Percentiles rank a stretch among this genome's conserved stretches.
phyloP scores from a whole-genome alignment of 345 rosid genomes.

The Salix koriyanagi region DNA sequence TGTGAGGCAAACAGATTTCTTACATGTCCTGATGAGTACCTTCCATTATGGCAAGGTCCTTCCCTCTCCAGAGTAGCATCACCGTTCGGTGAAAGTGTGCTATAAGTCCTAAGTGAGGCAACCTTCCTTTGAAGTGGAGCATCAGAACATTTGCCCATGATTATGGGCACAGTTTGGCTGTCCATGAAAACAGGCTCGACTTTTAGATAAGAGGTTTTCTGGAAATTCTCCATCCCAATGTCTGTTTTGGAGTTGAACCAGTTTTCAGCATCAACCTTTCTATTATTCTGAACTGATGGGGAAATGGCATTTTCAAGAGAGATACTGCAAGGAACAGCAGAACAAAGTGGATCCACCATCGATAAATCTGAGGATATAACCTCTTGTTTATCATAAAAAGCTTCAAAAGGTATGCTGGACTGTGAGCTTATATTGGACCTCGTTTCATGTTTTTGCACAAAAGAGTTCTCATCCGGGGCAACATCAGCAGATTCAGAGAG shows the following conservation, averaged over 20 bases:
- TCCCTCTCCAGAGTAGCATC: conserved; percentile 14
- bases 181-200: conserved; percentile 15
- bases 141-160: conserved; percentile 15
- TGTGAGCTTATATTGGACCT: conserved; percentile 33
- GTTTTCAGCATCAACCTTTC: conserved; percentile 28
- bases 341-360: conserved; percentile 61
- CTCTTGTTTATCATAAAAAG: conserved; percentile 35
- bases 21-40: conserved; percentile 7
- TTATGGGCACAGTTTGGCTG: conserved; percentile 16
- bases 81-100: conserved; percentile 26
- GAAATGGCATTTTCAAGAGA: conserved; percentile 33
- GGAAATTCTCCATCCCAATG: conserved; percentile 17
- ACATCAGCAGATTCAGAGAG: conserved; percentile 59
- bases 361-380: conserved; percentile 38
- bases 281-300: conserved; percentile 16
- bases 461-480: conserved; percentile 50
- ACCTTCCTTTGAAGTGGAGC: conserved; percentile 29
- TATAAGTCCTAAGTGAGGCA: conserved; percentile 40
- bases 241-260: conserved; percentile 14
- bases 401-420: conserved; percentile 34
- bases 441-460: conserved; percentile 24
- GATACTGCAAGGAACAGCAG: conserved; percentile 65
- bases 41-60: conserved; percentile 12
- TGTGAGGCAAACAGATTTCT: conserved; percentile 7
- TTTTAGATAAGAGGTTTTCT: conserved; percentile 11